phyloP scores from a whole-genome alignment of 2,329 filamentous ascomycete genomes.

The Chrysosporium keratinophilum region DNA sequence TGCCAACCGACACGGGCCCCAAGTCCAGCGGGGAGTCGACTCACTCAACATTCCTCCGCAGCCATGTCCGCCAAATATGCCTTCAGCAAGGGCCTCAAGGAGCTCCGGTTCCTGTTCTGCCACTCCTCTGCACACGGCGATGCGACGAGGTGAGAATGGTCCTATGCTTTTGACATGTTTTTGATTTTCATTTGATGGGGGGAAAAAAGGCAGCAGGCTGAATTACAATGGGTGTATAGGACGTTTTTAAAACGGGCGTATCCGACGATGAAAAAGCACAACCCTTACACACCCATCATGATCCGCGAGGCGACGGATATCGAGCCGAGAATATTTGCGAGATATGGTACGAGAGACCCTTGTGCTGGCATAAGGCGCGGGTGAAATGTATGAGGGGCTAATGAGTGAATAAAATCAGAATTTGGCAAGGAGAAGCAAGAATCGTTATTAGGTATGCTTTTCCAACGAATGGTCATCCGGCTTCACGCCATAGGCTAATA shows the following conservation, averaged over 20 bases:
- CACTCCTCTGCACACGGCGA: constrained; percentile 87
- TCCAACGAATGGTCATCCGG: not conserved
- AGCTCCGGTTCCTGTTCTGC: constrained; percentile 95
- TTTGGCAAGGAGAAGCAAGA: constrained; percentile 59
- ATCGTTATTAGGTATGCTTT: constrained; percentile 45
- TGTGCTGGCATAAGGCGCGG: not conserved
- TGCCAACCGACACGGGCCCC: not conserved
- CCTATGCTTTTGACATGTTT: too few species aligned
- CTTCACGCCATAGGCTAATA: constrained; percentile 13
- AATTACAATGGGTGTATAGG: constrained; percentile 39
- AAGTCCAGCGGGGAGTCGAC: not conserved
- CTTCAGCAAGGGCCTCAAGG: constrained; percentile 79
- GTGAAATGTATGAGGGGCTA: not conserved
- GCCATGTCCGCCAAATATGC: constrained; percentile 85
- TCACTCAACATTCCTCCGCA: constrained; percentile 12
- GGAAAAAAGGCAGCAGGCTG: not conserved
- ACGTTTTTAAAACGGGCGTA: constrained; percentile 85
- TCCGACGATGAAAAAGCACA: constrained; percentile 99
- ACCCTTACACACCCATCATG: constrained; percentile 86
- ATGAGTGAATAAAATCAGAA: constrained; percentile 36
- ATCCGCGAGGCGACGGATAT: constrained; percentile 83
- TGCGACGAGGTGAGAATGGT: constrained; percentile 64
- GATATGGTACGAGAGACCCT: constrained; percentile 64
- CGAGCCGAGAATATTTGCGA: constrained; percentile 74
- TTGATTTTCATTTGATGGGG: too few species aligned